A percentile compares a stretch with the other conserved stretches of the same genome.
Evolutionary conservation across 1,139 yeast genomes (phyloP).

Genomic region (Diutina scorzettiae): DNA sequence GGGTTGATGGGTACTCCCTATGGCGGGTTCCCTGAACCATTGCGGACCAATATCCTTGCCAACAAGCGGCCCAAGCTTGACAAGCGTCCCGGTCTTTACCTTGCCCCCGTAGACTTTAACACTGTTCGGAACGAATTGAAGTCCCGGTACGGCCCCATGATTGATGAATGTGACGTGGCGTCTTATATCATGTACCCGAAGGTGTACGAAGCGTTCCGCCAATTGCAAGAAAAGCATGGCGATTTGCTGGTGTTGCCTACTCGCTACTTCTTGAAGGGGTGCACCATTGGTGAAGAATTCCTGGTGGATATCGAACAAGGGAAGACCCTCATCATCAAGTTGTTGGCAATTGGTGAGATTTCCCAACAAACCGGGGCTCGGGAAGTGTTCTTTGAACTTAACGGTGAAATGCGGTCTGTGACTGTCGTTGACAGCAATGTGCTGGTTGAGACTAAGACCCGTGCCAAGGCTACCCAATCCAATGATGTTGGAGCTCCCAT

Average conservation of each 20-base stretch:
- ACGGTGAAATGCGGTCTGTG: constrained; percentile 96
- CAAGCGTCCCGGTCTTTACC: constrained; percentile 81
- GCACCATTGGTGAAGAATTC: constrained; percentile 79
- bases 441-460: constrained; percentile 69
- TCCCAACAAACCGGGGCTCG: constrained; percentile 78
- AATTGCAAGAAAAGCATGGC: constrained; percentile 67
- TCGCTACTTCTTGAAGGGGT: constrained; percentile 75
- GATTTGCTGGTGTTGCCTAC: constrained; percentile 93
- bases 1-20: constrained; percentile 99
- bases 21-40: constrained; percentile 99
- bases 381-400: constrained; percentile 94
- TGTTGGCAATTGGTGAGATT: constrained; percentile 87
- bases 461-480: constrained; percentile 90
- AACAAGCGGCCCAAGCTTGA: constrained; percentile 83
- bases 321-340: constrained; percentile 81
- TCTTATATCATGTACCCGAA: constrained; percentile 96
- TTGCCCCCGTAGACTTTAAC: constrained; percentile 71
- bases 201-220: constrained; percentile 81
- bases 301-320: constrained; percentile 88
- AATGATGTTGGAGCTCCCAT: constrained; percentile 97
- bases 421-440: constrained; percentile 82
- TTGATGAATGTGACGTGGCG: constrained; percentile 83
- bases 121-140: constrained; percentile 60
- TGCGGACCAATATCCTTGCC: constrained; percentile 74
- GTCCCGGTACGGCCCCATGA: constrained; percentile 42